Conservation (phyloP, 495 filamentous ascomycete species). For the Tuber magnatum region DNA sequence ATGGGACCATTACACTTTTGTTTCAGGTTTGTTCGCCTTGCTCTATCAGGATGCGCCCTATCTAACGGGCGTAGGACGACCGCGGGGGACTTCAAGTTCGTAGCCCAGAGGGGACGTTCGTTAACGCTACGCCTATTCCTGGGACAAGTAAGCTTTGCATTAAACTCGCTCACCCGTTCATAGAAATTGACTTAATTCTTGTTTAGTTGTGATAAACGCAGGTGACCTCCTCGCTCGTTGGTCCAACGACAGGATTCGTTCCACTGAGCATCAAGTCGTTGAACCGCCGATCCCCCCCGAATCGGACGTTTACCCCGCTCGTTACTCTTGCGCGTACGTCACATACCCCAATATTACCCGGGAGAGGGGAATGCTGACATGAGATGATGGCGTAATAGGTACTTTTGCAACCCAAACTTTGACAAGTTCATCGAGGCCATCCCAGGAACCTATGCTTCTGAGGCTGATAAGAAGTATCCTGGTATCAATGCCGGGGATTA, state of each 20-base stretch:
- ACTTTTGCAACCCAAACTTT: conserved; percentile 91
- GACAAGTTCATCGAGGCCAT: conserved; percentile 72
- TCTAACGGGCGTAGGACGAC: conserved; percentile 46
- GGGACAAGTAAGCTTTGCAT: conserved; percentile 48
- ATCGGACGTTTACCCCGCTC: conserved; percentile 50
- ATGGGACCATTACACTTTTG: conserved; percentile 77
- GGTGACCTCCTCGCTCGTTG: conserved; percentile 82
- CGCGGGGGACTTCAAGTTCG: conserved; percentile 78
- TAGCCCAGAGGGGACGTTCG: conserved; percentile 66
- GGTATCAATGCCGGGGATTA: conserved; percentile 76
- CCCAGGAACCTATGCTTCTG: conserved; percentile 70
- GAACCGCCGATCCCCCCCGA: conserved; percentile 56
- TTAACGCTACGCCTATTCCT: conserved; percentile 74
- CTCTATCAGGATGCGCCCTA: not conserved
- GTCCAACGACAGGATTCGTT: conserved; percentile 84
- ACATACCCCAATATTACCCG: not conserved
- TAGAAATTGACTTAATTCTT: not conserved
- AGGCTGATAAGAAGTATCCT: conserved; percentile 62
- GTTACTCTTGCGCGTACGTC: conserved; percentile 63
- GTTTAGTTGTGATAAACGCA: conserved; percentile 72
- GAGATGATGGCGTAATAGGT: conserved; percentile 38
- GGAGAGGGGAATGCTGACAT: conserved; percentile 2
- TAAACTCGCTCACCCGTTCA: not conserved
- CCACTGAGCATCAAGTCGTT: conserved; percentile 82
- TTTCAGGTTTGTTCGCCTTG: conserved; percentile 54